phyloP scores from a whole-genome alignment of 352 stramenopile species.

The Thalassiosira oceanica region DNA sequence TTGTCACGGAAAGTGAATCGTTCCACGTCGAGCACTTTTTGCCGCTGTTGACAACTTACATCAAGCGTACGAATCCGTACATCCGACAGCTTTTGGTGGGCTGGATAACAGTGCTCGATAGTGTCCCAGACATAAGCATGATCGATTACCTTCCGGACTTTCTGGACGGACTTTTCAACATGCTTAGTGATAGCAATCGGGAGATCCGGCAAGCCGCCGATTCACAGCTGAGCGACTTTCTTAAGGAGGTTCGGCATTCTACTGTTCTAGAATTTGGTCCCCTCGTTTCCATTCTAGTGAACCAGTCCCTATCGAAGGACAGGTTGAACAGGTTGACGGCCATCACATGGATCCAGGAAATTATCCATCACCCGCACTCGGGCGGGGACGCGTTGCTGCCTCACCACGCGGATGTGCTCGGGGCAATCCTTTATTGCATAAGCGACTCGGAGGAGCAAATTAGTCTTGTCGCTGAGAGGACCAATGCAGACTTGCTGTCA shows the following conservation, averaged over 20 bases:
- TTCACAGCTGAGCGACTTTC: conserved; percentile 91
- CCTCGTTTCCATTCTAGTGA: conserved; percentile 96
- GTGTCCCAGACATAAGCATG: conserved; percentile 98
- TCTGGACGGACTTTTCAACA: conserved; percentile 98
- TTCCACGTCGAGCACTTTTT: conserved; percentile 99
- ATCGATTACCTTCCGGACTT: conserved; percentile 97
- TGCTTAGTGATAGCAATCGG: conserved; percentile 97
- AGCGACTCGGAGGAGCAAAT: conserved; percentile 96
- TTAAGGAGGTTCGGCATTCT: conserved; percentile 94
- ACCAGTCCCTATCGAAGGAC: conserved; percentile 96
- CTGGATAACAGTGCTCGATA: conserved; percentile 99
- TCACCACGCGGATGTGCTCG: conserved; percentile 94
- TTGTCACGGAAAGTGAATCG: conserved; percentile 95
- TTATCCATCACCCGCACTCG: conserved; percentile 89
- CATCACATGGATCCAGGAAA: conserved; percentile 97
- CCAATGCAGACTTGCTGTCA: conserved; percentile 93
- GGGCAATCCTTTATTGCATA: conserved; percentile 97
- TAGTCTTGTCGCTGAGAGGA: conserved; percentile 92
- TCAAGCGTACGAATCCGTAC: conserved; percentile 97
- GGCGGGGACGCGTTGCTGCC: conserved; percentile 91
- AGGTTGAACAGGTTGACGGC: conserved; percentile 95
- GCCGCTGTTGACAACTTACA: conserved; percentile 98
- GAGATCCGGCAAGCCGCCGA: conserved; percentile 96
- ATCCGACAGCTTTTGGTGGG: conserved; percentile 96
- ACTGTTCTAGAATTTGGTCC: conserved; percentile 96